phyloP scores from a whole-genome alignment of 2,329 filamentous ascomycete species.

The Fusarium staphyleae region DNA sequence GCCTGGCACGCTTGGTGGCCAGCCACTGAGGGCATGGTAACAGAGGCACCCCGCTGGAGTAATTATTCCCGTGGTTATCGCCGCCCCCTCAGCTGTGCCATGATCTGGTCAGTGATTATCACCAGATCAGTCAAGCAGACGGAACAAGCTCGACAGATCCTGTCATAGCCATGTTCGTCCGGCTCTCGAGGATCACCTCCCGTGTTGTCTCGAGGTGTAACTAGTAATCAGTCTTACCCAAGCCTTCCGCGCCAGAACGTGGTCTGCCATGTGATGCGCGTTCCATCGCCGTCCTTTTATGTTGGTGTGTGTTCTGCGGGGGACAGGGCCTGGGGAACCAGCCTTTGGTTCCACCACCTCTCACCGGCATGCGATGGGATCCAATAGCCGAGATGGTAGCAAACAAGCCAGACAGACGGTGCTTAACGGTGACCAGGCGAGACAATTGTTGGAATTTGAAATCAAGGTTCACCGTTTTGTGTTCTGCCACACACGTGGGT shows the following conservation, averaged over 20 bases:
- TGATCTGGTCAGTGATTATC: constrained; percentile 21
- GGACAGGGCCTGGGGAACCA: constrained; percentile 14
- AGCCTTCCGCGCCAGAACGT: constrained; percentile 12
- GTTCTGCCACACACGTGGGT: not conserved
- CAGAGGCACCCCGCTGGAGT: constrained; percentile 5
- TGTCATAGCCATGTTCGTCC: constrained; percentile 15
- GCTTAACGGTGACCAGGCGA: constrained; percentile 15
- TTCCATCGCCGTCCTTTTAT: constrained; percentile 16
- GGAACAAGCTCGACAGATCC: constrained; percentile 13
- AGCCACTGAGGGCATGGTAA: constrained; percentile 12
- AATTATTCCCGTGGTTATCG: constrained; percentile 26
- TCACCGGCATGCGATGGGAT: constrained; percentile 10
- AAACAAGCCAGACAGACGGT: constrained; percentile 22
- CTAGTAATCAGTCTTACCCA: constrained; percentile 23
- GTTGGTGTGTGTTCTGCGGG: constrained; percentile 25
- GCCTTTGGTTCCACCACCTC: constrained; percentile 26
- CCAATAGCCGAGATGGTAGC: constrained; percentile 8
- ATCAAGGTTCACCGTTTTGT: not conserved
- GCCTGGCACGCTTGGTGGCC: not conserved
- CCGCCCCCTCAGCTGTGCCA: constrained; percentile 21
- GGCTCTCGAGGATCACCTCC: constrained; percentile 11
- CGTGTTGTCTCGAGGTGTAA: constrained; percentile 6
- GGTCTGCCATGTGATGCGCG: constrained; percentile 23
- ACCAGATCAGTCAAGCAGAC: constrained; percentile 20
- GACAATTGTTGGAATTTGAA: not conserved